These are phyloP conservation scores for Neonectria hederae DNA, from an alignment of 2,329 filamentous ascomycete genomes.

Conservation along the genomic window DNA sequence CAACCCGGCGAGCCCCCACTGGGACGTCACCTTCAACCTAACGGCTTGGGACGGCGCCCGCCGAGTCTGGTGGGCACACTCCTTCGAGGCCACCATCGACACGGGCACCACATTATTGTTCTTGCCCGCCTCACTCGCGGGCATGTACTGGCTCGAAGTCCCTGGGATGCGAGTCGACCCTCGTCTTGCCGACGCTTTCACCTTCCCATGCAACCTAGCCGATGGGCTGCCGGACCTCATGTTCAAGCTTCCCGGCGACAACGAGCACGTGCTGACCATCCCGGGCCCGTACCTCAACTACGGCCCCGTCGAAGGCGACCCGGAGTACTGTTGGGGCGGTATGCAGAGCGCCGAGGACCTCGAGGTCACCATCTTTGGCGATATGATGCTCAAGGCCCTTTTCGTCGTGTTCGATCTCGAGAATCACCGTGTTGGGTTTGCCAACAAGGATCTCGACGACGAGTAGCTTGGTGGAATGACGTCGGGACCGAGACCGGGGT, in stretches of 20 bases:
- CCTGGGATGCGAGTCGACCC: conserved; percentile 60
- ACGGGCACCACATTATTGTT: conserved; percentile 76
- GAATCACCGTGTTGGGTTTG: conserved; percentile 52
- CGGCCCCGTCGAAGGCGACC: conserved; percentile 57
- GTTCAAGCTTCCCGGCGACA: conserved; percentile 61
- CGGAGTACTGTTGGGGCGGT: conserved; percentile 75
- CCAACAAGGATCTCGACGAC: conserved; percentile 52
- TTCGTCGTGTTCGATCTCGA: conserved; percentile 76
- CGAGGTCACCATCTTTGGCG: conserved; percentile 75
- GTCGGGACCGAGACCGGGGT: background rate
- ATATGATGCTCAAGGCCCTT: conserved; percentile 80
- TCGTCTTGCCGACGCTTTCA: conserved; percentile 57
- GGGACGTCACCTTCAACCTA: conserved; percentile 60
- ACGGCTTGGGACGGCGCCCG: conserved; percentile 57
- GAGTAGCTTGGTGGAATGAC: conserved; percentile 2
- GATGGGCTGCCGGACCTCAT: conserved; percentile 65
- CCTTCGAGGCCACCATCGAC: conserved; percentile 68
- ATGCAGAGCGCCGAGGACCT: conserved; percentile 67
- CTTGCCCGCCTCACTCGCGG: conserved; percentile 63
- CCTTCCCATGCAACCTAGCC: conserved; percentile 65
- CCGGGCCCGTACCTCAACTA: conserved; percentile 66
- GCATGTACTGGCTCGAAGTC: conserved; percentile 68
- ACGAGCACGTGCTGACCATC: conserved; percentile 60
- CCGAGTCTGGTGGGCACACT: conserved; percentile 58
- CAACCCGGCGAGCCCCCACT: conserved; percentile 46